A percentile compares a stretch with the other conserved stretches of the same genome.
Conservation (phyloP, 2,329 filamentous ascomycete species). For the Fusarium globosum region DNA sequence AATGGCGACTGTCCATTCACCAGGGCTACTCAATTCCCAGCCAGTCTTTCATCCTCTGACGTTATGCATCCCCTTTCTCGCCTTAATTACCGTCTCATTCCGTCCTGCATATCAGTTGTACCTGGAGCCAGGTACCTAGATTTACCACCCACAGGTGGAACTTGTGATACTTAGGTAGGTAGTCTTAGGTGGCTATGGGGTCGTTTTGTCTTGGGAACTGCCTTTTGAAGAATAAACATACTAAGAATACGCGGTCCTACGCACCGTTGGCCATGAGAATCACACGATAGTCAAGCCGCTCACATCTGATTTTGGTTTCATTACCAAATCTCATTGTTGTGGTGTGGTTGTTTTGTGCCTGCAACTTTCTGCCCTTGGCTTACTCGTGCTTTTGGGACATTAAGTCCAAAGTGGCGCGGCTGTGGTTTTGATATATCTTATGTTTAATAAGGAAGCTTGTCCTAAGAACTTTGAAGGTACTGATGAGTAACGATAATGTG, state of each 20-base stretch:
- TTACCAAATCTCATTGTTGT: not conserved
- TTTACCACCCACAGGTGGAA: not conserved
- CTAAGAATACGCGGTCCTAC: constrained; percentile 21
- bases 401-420: not conserved
- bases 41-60: constrained; percentile 25
- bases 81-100: constrained; percentile 12
- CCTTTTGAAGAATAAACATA: not conserved
- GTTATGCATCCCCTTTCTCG: constrained; percentile 33
- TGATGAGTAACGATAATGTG: not conserved
- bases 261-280: not conserved
- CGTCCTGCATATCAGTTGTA: constrained; percentile 23
- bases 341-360: not conserved
- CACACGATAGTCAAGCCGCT: not conserved
- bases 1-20: constrained; percentile 5
- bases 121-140: not conserved
- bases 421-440: not conserved
- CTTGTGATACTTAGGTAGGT: not conserved
- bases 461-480: not conserved
- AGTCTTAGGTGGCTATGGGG: not conserved
- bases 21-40: constrained; percentile 29
- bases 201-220: constrained; percentile 11
- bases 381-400: not conserved
- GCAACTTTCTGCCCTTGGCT: not conserved
- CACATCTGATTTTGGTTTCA: not conserved
- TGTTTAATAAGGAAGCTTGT: not conserved